Conservation (phyloP, 2,329 filamentous ascomycete genomes). For the Hortaea werneckii region DNA sequence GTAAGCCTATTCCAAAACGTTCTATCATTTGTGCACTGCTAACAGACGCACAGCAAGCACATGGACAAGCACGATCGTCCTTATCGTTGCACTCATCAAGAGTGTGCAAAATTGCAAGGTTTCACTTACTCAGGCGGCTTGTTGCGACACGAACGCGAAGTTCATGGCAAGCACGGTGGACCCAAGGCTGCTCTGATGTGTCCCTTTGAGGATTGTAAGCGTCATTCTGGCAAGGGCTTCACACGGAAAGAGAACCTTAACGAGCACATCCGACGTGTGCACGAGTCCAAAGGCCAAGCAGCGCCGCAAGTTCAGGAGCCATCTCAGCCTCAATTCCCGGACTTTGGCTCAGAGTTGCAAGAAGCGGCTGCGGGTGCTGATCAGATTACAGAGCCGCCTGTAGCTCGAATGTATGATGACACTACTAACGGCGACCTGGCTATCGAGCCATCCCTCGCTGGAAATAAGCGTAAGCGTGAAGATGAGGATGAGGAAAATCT, state of each 20-base stretch:
- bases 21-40: conserved; percentile 7
- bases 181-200: conserved; percentile 82
- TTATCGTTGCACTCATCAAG: conserved; percentile 72
- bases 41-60: conserved; percentile 60
- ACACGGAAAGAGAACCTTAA: conserved; percentile 89
- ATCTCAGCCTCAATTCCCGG: conserved; percentile 9
- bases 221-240: conserved; percentile 79
- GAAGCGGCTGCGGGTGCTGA: conserved; percentile 8
- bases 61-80: conserved; percentile 97
- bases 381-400: conserved; percentile 1
- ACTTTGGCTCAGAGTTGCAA: conserved; percentile 5
- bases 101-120: conserved; percentile 82
- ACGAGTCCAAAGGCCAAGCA: conserved; percentile 30
- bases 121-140: conserved; percentile 94
- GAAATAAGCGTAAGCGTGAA: conserved; percentile 6
- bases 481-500: conserved; percentile 4
- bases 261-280: conserved; percentile 85
- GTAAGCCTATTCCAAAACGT: conserved; percentile 45
- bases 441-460: not conserved
- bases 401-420: not conserved
- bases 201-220: conserved; percentile 77
- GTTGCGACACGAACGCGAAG: conserved; percentile 81
- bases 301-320: not conserved
- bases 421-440: not conserved
- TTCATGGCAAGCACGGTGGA: conserved; percentile 81